These are phyloP conservation scores for Liquidambar formosana DNA, from an alignment of 164 flowering plant species.

Conservation along the genomic window DNA sequence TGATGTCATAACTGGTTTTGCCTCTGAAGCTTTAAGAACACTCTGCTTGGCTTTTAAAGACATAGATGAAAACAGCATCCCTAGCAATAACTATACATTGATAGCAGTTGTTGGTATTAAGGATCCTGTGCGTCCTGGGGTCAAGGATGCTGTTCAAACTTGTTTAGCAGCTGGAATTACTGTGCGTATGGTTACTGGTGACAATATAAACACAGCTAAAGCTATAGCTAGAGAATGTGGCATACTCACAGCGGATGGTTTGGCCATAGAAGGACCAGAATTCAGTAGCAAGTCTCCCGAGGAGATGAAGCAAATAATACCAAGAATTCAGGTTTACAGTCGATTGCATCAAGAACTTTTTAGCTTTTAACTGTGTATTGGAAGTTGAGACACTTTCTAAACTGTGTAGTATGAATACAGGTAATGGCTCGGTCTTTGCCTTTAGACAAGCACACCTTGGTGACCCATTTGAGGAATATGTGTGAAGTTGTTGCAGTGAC, in stretches of 20 bases:
- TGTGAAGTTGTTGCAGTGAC: slow-evolving; percentile 68
- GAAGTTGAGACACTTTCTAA: background rate
- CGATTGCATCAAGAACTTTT: background rate
- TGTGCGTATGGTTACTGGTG: slow-evolving; percentile 78
- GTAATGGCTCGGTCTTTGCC: slow-evolving; percentile 73
- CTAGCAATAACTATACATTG: slow-evolving; percentile 43
- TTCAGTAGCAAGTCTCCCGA: slow-evolving; percentile 40
- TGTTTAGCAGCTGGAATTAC: slow-evolving; percentile 61
- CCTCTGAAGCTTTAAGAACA: slow-evolving; percentile 53
- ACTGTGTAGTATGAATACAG: slow-evolving; percentile 24
- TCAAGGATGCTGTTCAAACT: slow-evolving; percentile 55
- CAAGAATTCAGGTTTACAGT: slow-evolving; percentile 49
- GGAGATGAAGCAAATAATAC: slow-evolving; percentile 48
- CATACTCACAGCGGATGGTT: slow-evolving; percentile 56
- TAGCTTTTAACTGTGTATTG: background rate
- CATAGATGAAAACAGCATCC: slow-evolving; percentile 29
- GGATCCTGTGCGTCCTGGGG: slow-evolving; percentile 75
- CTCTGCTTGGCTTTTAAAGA: slow-evolving; percentile 52
- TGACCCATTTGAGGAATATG: slow-evolving; percentile 37
- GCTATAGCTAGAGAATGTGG: slow-evolving; percentile 76
- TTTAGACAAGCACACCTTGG: slow-evolving; percentile 53
- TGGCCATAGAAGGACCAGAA: slow-evolving; percentile 63
- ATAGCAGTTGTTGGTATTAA: slow-evolving; percentile 61
- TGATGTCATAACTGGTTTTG: slow-evolving; percentile 45
- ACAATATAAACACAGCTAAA: slow-evolving; percentile 53